These are phyloP conservation scores for Spathaspora sp. DNA, from an alignment of 1,139 yeast species.

Conservation along the genomic window DNA sequence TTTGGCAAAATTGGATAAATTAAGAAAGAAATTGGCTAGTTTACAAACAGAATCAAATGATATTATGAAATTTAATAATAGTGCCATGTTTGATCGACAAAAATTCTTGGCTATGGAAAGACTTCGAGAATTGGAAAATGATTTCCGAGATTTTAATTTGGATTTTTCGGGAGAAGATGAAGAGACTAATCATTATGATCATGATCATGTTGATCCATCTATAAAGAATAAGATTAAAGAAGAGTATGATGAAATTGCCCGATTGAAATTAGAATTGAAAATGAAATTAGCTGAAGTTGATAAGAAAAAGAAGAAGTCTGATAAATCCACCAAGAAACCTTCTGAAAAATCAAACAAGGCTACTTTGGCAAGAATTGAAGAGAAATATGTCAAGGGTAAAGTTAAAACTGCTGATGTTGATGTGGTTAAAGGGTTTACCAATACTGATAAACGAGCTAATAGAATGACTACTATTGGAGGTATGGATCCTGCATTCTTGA, in stretches of 20 bases:
- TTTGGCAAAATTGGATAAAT: conserved; percentile 46
- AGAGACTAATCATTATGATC: conserved; percentile 8
- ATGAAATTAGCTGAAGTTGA: conserved; percentile 26
- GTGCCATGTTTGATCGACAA: conserved; percentile 57
- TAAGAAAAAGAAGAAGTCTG: conserved; percentile 13
- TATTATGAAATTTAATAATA: conserved; percentile 65
- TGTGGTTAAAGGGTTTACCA: conserved; percentile 9
- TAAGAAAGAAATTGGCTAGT: conserved; percentile 57
- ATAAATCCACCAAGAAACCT: not conserved
- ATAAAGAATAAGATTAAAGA: conserved; percentile 38
- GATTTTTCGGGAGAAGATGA: conserved; percentile 39
- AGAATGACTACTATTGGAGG: conserved; percentile 38
- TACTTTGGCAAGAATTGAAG: conserved; percentile 39
- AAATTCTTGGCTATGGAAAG: conserved; percentile 67
- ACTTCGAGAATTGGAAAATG: conserved; percentile 58
- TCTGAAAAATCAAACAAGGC: conserved; percentile 11
- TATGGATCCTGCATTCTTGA: conserved; percentile 55
- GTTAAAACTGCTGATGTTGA: conserved; percentile 16
- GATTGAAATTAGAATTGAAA: conserved; percentile 43
- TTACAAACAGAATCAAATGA: conserved; percentile 74
- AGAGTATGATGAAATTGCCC: conserved; percentile 48
- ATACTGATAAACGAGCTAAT: conserved; percentile 22
- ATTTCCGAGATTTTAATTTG: conserved; percentile 60
- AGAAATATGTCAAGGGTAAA: conserved; percentile 52
- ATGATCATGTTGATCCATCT: conserved; percentile 32